Evolutionary conservation across 2,329 filamentous ascomycete species (phyloP), one percentile per base, ranked within the genome.

Genomic region (Juglanconis juglandina): DNA sequence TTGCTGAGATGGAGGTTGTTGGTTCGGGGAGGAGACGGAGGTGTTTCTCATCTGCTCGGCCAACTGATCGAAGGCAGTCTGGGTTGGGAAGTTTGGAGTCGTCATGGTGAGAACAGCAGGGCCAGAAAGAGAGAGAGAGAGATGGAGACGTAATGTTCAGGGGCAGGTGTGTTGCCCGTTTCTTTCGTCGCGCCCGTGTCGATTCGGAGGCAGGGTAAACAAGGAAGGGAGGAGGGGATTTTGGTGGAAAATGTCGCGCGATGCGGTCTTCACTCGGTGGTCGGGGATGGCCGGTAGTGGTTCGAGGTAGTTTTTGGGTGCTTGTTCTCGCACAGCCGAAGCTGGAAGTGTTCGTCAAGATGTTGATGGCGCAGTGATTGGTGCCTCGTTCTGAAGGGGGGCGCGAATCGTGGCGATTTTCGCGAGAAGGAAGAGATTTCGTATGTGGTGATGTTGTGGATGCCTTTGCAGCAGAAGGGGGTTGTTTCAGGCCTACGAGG

Each of bases 31-130:
- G 42, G 55, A 50, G n/a, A 63, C 56, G 32, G 47, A 51, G 44
- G 58, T 58, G 5, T 49, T 55, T 44, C 55, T 60, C 55, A 63
- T 59, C 61, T 63, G 56, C 55, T 63, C 58, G 24, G 61, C 56
- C 58, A 63, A 60, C 48, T 55, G 54, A 47, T 61, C 61, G 48
- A 61, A 59, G 46, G 56, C 58, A 51, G 56, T 61, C 48, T 50
- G 47, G 55, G 32, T 52, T 5, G 47, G 41, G n/a, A 58, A 58
- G 50, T 58, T 49, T 4, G 55, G 55, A 13, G 55, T 52, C 35
- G 55, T 52, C 55, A 58, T 58, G 55, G 44, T 30, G n/a, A 32
- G 13, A 17, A 32, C 10, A n/a, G 13, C 47, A n/a, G 35, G 13
- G 13, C 44, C 46, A 32, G 46, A 48, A 6, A 1, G 24, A 11